These are phyloP conservation scores for Stevia rebaudiana DNA, from an alignment of 140 eudicot genomes.

Conservation along the genomic window DNA sequence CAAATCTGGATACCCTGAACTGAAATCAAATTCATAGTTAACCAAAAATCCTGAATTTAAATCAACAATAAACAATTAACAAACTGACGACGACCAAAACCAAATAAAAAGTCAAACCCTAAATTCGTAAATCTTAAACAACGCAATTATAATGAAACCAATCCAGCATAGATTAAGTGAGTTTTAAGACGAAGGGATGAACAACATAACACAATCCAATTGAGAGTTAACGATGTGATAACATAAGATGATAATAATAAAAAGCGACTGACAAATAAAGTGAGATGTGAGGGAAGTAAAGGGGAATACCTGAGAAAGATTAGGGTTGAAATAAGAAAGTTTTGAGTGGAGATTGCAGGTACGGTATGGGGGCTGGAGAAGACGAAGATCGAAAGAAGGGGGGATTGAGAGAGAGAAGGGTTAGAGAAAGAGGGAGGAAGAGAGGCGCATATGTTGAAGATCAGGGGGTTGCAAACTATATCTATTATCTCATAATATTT, in stretches of 20 bases:
- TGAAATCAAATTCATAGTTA: not conserved
- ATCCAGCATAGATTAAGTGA: slow-evolving; percentile 13
- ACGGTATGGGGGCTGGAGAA: slow-evolving; percentile 18
- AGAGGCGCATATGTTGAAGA: slow-evolving; percentile 34
- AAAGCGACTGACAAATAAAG: not conserved
- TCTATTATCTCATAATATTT: too few species aligned
- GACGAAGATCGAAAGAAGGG: slow-evolving; percentile 23
- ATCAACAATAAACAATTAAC: not conserved
- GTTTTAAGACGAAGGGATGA: not conserved
- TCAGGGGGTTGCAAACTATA: slow-evolving; percentile 24
- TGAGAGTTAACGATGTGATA: not conserved
- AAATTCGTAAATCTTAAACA: slow-evolving; percentile 1
- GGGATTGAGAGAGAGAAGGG: slow-evolving; percentile 26
- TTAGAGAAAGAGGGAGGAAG: slow-evolving; percentile 33
- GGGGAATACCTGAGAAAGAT: slow-evolving; percentile 37
- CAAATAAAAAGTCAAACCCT: slow-evolving; percentile 33
- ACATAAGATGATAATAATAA: too few species aligned
- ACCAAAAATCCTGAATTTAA: not conserved
- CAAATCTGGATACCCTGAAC: too few species aligned
- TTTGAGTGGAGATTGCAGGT: slow-evolving; percentile 25
- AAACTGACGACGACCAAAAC: not conserved
- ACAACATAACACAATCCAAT: not conserved
- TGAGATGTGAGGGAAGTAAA: slow-evolving; percentile 28
- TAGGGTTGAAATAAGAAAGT: slow-evolving; percentile 31
- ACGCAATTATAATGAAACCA: not conserved